Conservation (phyloP, 176 grass and related monocot genomes). For the Musa itinerans region DNA sequence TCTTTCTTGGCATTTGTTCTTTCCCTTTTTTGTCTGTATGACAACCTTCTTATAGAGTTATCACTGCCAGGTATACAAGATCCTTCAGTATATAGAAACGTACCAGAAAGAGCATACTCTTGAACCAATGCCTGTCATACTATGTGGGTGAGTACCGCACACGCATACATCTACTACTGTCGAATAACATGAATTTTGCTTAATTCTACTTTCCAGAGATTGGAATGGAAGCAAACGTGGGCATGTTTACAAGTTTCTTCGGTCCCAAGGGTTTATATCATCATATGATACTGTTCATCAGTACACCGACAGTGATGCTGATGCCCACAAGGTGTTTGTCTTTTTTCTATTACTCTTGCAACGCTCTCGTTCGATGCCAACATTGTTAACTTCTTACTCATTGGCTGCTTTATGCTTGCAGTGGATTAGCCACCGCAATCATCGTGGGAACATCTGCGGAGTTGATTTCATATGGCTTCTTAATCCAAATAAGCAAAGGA, state of each 20-base stretch:
- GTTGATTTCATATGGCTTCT: conserved; percentile 98
- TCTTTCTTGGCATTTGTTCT: background rate
- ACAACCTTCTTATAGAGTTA: background rate
- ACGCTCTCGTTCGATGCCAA: background rate
- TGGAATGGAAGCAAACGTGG: conserved; percentile 98
- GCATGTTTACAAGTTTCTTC: conserved; percentile 95
- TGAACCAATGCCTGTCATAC: conserved; percentile 62
- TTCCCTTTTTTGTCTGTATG: background rate
- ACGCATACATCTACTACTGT: no score
- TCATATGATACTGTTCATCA: conserved; percentile 87
- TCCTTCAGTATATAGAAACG: conserved; percentile 68
- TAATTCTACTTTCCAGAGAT: conserved; percentile 34
- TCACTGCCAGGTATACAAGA: conserved; percentile 62
- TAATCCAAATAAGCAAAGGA: conserved; percentile 67
- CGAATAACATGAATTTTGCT: background rate
- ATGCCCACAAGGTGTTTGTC: conserved; percentile 69
- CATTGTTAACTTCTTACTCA: conserved; percentile 3
- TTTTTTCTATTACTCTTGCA: conserved; percentile 12
- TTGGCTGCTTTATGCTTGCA: conserved; percentile 14
- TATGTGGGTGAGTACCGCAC: conserved; percentile 55
- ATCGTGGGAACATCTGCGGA: conserved; percentile 85
- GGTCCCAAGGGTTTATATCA: conserved; percentile 79
- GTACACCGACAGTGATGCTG: conserved; percentile 79
- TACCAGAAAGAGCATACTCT: conserved; percentile 82
- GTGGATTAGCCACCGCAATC: conserved; percentile 97